Evolutionary conservation across 75 land plant genomes (phyloP).

Genomic region (Adiantum capillusveneris): DNA sequence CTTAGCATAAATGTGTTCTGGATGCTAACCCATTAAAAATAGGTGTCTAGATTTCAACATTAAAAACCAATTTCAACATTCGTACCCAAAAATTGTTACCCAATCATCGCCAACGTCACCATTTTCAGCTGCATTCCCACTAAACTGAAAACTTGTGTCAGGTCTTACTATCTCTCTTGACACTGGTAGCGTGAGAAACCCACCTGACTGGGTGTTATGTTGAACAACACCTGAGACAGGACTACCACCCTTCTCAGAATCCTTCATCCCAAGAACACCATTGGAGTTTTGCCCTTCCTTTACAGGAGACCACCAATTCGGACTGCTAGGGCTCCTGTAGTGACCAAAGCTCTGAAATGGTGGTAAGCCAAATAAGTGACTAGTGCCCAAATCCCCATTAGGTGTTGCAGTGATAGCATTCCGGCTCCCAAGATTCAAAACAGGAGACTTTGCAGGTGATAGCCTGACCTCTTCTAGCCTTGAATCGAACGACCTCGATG

Average conservation of each 20-base stretch:
- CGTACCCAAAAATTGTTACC: conserved; percentile 95
- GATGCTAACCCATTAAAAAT: conserved; percentile 5
- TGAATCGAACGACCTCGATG: conserved; percentile 15
- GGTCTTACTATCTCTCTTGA: conserved; percentile 83
- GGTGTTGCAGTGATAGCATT: conserved; percentile 3
- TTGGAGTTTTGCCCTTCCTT: conserved; percentile 15
- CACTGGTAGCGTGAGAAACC: conserved; percentile 67
- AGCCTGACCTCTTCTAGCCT: conserved; percentile 13
- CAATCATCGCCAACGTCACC: conserved; percentile 70
- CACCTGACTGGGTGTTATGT: conserved; percentile 39
- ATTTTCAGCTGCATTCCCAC: conserved; percentile 21
- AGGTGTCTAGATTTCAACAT: background rate
- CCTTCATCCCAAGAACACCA: conserved; percentile 22
- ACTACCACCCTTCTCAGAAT: conserved; percentile 20
- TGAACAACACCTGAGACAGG: conserved; percentile 65
- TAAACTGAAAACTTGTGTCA: conserved; percentile 36
- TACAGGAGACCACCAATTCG: conserved; percentile 59
- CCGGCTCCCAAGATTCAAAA: background rate
- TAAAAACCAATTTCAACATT: background rate
- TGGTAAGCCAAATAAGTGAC: background rate
- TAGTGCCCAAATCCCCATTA: conserved; percentile 7
- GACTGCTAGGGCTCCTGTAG: conserved; percentile 20
- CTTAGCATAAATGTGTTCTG: no score
- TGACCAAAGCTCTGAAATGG: conserved; percentile 5
- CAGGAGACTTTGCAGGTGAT: conserved; percentile 7